Conservation (phyloP, 78 protist genomes). For the Pigoraptor vietnamica region DNA sequence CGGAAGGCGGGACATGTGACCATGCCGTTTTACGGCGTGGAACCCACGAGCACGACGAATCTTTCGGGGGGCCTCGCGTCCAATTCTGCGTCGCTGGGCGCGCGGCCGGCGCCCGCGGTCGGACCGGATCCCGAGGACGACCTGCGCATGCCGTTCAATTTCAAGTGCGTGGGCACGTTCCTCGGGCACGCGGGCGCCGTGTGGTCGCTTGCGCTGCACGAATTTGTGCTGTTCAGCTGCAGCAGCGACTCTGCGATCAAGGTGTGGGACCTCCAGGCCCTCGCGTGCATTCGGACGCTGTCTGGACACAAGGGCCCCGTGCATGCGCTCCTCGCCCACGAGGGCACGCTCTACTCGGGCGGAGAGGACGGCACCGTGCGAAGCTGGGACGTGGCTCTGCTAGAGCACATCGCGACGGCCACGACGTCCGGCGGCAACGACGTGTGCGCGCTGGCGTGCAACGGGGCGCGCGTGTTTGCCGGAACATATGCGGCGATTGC, state of each 20-base stretch:
- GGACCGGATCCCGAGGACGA: background rate
- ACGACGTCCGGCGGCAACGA: background rate
- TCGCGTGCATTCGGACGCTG: background rate
- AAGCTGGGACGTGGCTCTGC: background rate
- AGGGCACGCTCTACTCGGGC: background rate
- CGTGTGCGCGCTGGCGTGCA: background rate
- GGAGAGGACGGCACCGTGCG: background rate
- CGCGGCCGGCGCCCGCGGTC: background rate
- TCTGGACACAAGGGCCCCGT: background rate
- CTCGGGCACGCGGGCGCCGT: background rate
- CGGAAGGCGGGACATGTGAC: background rate
- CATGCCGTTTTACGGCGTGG: background rate
- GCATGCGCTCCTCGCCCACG: background rate
- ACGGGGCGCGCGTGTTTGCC: background rate
- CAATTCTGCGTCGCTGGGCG: background rate
- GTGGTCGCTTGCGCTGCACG: background rate
- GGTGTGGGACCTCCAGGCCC: background rate
- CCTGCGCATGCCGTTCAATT: background rate
- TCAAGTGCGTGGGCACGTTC: background rate
- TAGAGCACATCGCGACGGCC: background rate
- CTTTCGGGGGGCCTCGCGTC: background rate
- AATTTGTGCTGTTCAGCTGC: background rate
- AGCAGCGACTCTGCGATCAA: background rate
- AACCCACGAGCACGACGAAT: background rate
- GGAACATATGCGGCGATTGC: background rate